Conservation (phyloP, 2,329 filamentous ascomycete genomes). For the Lizonia empirigonia region DNA sequence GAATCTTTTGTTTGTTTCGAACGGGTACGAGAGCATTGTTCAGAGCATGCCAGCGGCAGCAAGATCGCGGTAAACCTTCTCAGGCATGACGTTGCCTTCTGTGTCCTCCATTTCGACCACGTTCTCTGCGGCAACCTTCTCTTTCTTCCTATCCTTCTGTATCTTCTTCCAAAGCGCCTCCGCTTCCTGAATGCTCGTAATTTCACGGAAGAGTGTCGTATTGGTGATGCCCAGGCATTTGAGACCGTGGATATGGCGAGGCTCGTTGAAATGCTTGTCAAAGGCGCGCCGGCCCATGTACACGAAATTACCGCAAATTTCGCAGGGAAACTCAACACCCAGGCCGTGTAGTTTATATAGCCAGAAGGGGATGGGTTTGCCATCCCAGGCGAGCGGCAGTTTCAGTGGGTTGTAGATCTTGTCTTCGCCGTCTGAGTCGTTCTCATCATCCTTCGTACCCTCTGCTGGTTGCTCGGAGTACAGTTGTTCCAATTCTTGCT, state of each 20-base stretch:
- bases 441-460: conserved; percentile 66
- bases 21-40: conserved; percentile 9
- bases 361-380: conserved; percentile 99
- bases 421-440: conserved; percentile 73
- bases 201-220: conserved; percentile 89
- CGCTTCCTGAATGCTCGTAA: conserved; percentile 89
- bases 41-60: conserved; percentile 79
- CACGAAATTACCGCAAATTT: conserved; percentile 98
- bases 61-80: conserved; percentile 96
- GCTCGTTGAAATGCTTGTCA: conserved; percentile 98
- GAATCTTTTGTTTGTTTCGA: too few relatives aligned
- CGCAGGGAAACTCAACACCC: conserved; percentile 92
- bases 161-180: conserved; percentile 91
- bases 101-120: conserved; percentile 98
- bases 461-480: conserved; percentile 65
- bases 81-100: conserved; percentile 97
- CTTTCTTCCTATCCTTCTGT: conserved; percentile 79
- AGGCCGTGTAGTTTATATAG: conserved; percentile 95
- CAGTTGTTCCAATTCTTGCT: conserved; percentile 89
- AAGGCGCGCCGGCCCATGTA: conserved; percentile 97
- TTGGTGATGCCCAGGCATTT: conserved; percentile 94
- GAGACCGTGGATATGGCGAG: conserved; percentile 88
- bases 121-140: conserved; percentile 75
- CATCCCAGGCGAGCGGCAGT: conserved; percentile 94
- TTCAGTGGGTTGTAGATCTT: conserved; percentile 97